Evolutionary conservation across 148 eudicot species (phyloP).

Genomic region (Chenopodium berlandieri): DNA sequence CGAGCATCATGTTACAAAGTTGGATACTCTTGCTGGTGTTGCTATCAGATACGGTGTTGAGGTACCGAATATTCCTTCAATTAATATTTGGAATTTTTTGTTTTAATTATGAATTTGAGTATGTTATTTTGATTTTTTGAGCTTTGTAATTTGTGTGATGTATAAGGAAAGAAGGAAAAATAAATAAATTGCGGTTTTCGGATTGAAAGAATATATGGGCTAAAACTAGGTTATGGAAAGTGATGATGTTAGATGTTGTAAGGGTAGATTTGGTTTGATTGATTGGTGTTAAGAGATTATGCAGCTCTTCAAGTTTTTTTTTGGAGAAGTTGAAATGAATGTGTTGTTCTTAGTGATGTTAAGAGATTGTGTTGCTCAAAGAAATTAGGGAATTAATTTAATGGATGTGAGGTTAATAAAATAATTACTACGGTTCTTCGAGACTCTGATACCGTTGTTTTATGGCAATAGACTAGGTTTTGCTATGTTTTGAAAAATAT

Average conservation of each 20-base stretch:
- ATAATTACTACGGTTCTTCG: background rate
- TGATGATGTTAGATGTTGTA: background rate
- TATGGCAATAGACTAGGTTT: background rate
- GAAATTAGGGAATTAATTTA: background rate
- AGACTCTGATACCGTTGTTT: background rate
- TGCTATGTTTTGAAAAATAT: background rate
- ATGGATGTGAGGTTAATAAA: background rate
- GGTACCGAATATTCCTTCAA: constrained; percentile 38
- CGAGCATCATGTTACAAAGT: constrained; percentile 60
- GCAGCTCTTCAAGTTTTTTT: background rate
- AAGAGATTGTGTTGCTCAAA: background rate
- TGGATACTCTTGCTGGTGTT: constrained; percentile 81
- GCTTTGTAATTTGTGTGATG: background rate
- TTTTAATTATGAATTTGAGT: background rate
- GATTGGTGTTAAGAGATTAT: background rate
- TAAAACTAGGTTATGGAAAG: background rate
- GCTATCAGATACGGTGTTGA: constrained; percentile 91
- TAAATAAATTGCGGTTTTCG: too few relatives aligned
- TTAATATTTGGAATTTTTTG: background rate
- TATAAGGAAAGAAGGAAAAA: too few relatives aligned
- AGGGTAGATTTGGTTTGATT: background rate
- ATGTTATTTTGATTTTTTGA: background rate
- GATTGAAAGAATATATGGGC: background rate
- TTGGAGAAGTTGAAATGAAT: background rate
- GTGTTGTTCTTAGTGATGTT: background rate